phyloP scores from a whole-genome alignment of 352 stramenopile genomes.

The Pythium scleroteichum region DNA sequence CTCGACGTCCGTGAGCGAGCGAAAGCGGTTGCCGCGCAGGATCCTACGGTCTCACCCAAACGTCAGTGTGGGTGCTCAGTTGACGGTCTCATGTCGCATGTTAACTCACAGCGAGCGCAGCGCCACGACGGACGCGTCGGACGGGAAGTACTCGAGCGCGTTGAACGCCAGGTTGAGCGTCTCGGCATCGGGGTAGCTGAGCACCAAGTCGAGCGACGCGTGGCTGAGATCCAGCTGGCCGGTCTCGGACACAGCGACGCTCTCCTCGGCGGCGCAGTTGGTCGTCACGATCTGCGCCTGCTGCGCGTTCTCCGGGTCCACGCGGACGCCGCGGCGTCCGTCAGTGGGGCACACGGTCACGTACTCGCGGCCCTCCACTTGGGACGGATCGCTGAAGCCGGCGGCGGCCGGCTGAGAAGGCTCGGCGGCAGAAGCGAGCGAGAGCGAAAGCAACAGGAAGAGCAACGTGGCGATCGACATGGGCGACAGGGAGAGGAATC shows the following conservation, averaged over 20 bases:
- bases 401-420: not conserved
- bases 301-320: conserved; percentile 3
- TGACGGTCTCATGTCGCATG: not conserved
- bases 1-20: conserved; percentile 8
- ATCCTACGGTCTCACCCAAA: conserved; percentile 3
- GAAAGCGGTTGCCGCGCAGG: conserved; percentile 10
- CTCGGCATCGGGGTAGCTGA: conserved; percentile 20
- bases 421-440: not conserved
- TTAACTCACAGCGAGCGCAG: conserved; percentile 14
- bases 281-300: conserved; percentile 18
- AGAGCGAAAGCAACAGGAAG: not conserved
- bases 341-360: conserved; percentile 15
- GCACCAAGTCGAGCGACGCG: conserved; percentile 8
- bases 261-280: conserved; percentile 11
- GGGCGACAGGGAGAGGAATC: no score
- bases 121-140: conserved; percentile 1
- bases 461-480: not conserved
- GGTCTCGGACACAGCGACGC: conserved; percentile 3
- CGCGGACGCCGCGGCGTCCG: conserved; percentile 5
- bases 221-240: conserved; percentile 8
- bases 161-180: conserved; percentile 26
- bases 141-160: conserved; percentile 14
- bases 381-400: not conserved
- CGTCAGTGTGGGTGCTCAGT: not conserved
- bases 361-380: not conserved